These are phyloP conservation scores for Arthromyces matolae DNA, from an alignment of 768 basidiomycete species.

Conservation along the genomic window DNA sequence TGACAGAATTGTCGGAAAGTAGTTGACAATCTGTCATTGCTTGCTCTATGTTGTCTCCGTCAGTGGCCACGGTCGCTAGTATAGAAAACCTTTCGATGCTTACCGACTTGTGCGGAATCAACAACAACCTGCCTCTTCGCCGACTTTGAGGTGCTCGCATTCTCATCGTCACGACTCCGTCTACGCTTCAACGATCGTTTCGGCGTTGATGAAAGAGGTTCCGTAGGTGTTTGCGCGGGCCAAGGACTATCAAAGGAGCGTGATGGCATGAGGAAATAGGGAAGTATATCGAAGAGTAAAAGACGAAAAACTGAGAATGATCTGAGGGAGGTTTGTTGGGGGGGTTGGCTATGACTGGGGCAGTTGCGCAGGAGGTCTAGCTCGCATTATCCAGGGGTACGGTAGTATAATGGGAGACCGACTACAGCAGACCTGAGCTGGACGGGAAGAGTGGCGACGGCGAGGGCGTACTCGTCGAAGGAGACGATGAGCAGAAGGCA, in stretches of 20 bases:
- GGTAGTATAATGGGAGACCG: slow-evolving; percentile 4
- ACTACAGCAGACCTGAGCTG: slow-evolving; percentile 11
- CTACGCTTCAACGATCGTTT: slow-evolving; percentile 31
- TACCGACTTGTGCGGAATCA: slow-evolving; percentile 33
- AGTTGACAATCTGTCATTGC: slow-evolving; percentile 51
- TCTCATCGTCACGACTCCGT: slow-evolving; percentile 15
- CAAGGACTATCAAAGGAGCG: slow-evolving; percentile 34
- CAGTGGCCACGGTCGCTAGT: neutral
- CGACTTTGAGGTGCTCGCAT: slow-evolving; percentile 24
- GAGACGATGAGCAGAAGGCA: slow-evolving; percentile 19
- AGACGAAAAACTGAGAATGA: slow-evolving; percentile 20
- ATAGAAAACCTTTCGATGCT: slow-evolving; percentile 8
- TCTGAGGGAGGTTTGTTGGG: slow-evolving; percentile 12
- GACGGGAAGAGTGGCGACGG: slow-evolving; percentile 16
- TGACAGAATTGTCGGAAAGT: slow-evolving; percentile 62
- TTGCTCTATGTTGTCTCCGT: slow-evolving; percentile 23
- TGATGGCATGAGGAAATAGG: slow-evolving; percentile 30
- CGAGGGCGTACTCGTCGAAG: slow-evolving; percentile 19
- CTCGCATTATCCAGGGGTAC: slow-evolving; percentile 29
- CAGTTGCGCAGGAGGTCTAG: slow-evolving; percentile 25
- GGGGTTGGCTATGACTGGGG: slow-evolving; percentile 18
- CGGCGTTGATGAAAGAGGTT: slow-evolving; percentile 12
- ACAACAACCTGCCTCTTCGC: slow-evolving; percentile 35
- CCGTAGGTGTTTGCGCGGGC: slow-evolving; percentile 40
- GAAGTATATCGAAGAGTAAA: slow-evolving; percentile 13